Evolutionary conservation across 2,329 filamentous ascomycete genomes (phyloP).

Genomic region (Botryotinia convoluta): DNA sequence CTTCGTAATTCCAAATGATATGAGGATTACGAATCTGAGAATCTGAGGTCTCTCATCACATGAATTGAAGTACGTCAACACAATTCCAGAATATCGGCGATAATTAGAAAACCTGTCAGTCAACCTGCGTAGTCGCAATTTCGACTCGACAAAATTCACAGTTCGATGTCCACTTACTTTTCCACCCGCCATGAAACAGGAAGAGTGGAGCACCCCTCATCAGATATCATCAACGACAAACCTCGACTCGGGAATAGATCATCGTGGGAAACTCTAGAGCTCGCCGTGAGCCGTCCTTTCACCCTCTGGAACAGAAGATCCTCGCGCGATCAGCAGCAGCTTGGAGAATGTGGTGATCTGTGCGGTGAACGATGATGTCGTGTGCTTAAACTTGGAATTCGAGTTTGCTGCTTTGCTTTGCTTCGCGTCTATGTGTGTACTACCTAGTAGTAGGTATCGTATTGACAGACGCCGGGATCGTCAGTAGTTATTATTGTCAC

Average conservation of each 20-base stretch:
- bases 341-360: neutral
- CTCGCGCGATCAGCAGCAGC: neutral
- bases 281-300: neutral
- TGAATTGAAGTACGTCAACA: neutral
- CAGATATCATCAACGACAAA: neutral
- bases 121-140: neutral
- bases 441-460: no score
- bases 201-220: neutral
- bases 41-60: neutral
- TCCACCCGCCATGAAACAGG: neutral
- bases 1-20: neutral
- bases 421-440: neutral
- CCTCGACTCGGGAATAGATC: neutral
- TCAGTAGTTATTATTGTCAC: neutral
- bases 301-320: neutral
- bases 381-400: neutral
- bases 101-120: neutral
- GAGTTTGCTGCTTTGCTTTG: neutral
- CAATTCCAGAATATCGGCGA: neutral
- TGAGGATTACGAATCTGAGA: neutral
- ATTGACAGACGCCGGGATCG: conserved; percentile 29
- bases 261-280: neutral
- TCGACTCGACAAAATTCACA: neutral
- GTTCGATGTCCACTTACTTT: neutral
- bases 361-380: conserved; percentile 6